phyloP scores from a whole-genome alignment of 2,329 filamentous ascomycete genomes.

The Epicoccum sorghinum region DNA sequence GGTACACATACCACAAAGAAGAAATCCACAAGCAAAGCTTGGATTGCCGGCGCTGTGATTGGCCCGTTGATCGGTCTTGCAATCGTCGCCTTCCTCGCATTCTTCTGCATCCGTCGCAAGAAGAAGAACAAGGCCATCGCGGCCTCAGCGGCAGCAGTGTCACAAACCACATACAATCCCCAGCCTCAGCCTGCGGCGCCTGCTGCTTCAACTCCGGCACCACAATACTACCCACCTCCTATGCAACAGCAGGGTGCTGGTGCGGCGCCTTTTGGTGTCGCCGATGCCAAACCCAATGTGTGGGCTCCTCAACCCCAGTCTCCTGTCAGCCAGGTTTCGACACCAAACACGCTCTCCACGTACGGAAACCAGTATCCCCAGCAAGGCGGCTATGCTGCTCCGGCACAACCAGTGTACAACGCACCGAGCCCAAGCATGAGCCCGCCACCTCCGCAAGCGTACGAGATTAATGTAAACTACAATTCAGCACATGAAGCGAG shows the following conservation, averaged over 20 bases:
- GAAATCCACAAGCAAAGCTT: slow-evolving; percentile 31
- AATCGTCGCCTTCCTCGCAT: slow-evolving; percentile 22
- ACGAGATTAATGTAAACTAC: slow-evolving; percentile 16
- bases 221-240: slow-evolving; percentile 25
- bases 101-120: slow-evolving; percentile 26
- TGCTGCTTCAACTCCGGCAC: slow-evolving; percentile 11
- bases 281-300: slow-evolving; percentile 22
- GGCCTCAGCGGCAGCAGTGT: neutral
- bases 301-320: slow-evolving; percentile 20
- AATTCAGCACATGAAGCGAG: slow-evolving; percentile 11
- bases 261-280: slow-evolving; percentile 25
- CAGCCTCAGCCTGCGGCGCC: slow-evolving; percentile 2
- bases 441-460: slow-evolving; percentile 10
- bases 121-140: slow-evolving; percentile 21
- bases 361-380: slow-evolving; percentile 22
- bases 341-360: neutral
- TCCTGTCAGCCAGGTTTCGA: slow-evolving; percentile 19
- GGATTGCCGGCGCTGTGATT: slow-evolving; percentile 40
- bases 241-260: slow-evolving; percentile 25
- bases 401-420: slow-evolving; percentile 17
- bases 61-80: slow-evolving; percentile 32
- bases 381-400: slow-evolving; percentile 12
- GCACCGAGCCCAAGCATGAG: slow-evolving; percentile 20
- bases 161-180: slow-evolving; percentile 11
- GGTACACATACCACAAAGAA: neutral